Base-by-base conservation (phyloP, 1,139 yeast species). In the Pneumocystis murina region DNA sequence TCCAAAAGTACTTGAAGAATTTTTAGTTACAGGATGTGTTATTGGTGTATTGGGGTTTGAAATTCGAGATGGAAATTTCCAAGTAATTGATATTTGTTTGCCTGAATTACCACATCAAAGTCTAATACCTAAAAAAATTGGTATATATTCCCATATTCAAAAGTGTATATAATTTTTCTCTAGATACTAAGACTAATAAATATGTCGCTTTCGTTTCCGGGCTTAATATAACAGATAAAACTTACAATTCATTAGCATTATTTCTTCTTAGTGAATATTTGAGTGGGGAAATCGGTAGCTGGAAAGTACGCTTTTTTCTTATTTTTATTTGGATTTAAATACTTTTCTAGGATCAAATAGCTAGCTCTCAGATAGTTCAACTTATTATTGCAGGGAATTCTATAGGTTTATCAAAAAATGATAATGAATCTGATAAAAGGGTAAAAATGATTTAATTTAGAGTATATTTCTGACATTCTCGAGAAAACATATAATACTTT, bases 41-140 rank as follows among this genome's bases (percentile, higher is more conserved):
- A 82, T 90, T 14, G 97, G 92, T 0, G 81, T 90, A 0, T 74
- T 91, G 28, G 99, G 99, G 0, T 83, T 87, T 75, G 97, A 91
- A 72, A 79, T 86, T 12, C 83, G 82, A 61, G 84, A 91, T 0
- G 98, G 97, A 1, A 79, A 86, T 8, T 91, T 94, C 73, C 89
- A 87, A 67, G 88, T 89, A 1, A 80, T 88, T 70, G 97, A 91
- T 71, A 78, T 91, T 4, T 81, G 81, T 3, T 86, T 83, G 68
- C 95, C 97, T 0, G 79, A 78, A 16, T 74, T 80, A 36, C 78
- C 86, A 1, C 84, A 84, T 0, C 95, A 86, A 71, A 72, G 24
- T 48, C 14, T 30, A 24, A 12, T 48, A 36, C 24, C 40, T 41
- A 24, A 33, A 35, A 14, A 17, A 20, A 24, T 36, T 14, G 30